Conservation (phyloP, 352 stramenopile species). For the Pythium monospermum region DNA sequence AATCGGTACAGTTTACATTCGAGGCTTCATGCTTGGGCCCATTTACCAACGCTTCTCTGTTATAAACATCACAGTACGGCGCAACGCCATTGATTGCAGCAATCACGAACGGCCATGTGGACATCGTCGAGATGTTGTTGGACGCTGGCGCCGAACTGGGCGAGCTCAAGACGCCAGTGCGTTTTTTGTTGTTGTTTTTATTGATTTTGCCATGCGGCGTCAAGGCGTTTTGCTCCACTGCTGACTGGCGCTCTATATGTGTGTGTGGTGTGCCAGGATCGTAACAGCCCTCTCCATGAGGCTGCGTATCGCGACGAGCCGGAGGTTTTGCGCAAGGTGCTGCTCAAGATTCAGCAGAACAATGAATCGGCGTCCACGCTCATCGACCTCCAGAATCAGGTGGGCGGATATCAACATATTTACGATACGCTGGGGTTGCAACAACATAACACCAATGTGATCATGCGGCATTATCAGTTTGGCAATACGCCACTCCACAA, state of each 20-base stretch:
- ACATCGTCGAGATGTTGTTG: conserved; percentile 51
- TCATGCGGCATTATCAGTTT: conserved; percentile 33
- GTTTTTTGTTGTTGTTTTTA: not conserved
- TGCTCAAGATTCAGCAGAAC: conserved; percentile 48
- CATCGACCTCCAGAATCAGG: conserved; percentile 60
- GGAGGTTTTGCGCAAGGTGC: conserved; percentile 42
- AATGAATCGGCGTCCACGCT: conserved; percentile 30
- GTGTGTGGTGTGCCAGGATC: conserved; percentile 39
- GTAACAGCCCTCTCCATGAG: conserved; percentile 73
- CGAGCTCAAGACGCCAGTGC: conserved; percentile 63
- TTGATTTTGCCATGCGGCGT: too few relatives aligned
- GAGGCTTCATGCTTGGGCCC: not conserved
- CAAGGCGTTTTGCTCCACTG: too few relatives aligned
- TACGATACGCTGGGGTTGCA: too few relatives aligned
- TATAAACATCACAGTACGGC: conserved; percentile 41
- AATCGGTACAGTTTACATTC: conserved; percentile 33
- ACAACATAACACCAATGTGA: not conserved
- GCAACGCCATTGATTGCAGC: conserved; percentile 64
- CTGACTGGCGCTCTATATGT: too few relatives aligned
- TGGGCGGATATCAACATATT: conserved; percentile 7
- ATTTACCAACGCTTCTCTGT: not conserved
- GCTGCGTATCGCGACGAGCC: conserved; percentile 48
- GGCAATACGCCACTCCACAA: conserved; percentile 77
- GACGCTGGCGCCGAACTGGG: conserved; percentile 54
- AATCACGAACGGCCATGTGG: conserved; percentile 53